phyloP scores from a whole-genome alignment of 805 yeast species.

The Priceomyces haplophilus region DNA sequence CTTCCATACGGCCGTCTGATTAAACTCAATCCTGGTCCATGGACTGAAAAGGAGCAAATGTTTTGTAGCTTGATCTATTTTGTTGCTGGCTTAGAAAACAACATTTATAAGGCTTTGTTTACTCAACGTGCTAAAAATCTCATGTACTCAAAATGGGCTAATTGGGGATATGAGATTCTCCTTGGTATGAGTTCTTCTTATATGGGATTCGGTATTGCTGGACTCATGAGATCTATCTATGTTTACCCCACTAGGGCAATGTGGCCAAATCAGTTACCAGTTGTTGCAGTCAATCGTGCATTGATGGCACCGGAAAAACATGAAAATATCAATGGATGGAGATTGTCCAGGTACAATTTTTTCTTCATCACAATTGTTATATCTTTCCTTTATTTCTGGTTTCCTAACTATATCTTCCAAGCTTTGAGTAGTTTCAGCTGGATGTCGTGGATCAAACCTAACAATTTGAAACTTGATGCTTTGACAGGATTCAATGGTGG shows the following conservation, averaged over 20 bases:
- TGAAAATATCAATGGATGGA: conserved; percentile 62
- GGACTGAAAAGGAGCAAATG: conserved; percentile 63
- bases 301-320: conserved; percentile 49
- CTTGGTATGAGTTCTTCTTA: conserved; percentile 47
- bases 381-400: conserved; percentile 28
- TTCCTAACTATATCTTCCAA: conserved; percentile 25
- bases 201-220: conserved; percentile 68
- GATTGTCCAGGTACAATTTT: conserved; percentile 48
- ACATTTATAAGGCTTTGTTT: conserved; percentile 50
- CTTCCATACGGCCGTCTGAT: conserved; percentile 21
- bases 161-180: conserved; percentile 9
- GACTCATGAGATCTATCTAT: conserved; percentile 55
- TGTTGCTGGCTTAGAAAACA: conserved; percentile 54
- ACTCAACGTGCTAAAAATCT: conserved; percentile 18
- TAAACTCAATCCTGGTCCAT: conserved; percentile 56
- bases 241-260: conserved; percentile 65
- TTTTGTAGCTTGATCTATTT: conserved; percentile 29
- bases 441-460: conserved; percentile 30
- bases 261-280: conserved; percentile 69
- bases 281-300: conserved; percentile 43
- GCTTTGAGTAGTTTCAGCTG: conserved; percentile 28
- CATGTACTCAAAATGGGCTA: conserved; percentile 6
- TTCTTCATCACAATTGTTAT: conserved; percentile 39
- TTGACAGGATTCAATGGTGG: conserved; percentile 26
- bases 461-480: conserved; percentile 20